Evolutionary conservation across 1,284 basidiomycete genomes (phyloP).

Genomic region (Rhodotorula sp.): DNA sequence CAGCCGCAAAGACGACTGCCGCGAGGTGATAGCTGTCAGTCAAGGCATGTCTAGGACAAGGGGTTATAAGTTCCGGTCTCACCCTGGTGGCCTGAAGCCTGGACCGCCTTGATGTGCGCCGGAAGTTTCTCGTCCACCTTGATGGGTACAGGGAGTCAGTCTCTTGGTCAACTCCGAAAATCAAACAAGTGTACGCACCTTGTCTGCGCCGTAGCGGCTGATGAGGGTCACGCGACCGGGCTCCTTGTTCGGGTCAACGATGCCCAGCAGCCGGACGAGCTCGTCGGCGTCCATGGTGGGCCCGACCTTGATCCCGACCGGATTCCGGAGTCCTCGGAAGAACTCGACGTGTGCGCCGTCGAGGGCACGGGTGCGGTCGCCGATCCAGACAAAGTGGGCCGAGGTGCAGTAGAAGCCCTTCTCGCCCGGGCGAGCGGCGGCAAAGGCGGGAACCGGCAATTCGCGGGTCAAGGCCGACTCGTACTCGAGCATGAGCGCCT

Average conservation of each 20-base stretch:
- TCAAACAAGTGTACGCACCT: conserved; percentile 55
- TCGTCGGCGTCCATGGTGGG: conserved; percentile 80
- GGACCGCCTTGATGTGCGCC: conserved; percentile 78
- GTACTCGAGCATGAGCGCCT: conserved; percentile 89
- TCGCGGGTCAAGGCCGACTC: conserved; percentile 84
- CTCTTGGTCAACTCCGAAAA: background rate
- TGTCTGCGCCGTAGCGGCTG: conserved; percentile 84
- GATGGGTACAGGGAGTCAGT: background rate
- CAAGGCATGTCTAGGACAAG: background rate
- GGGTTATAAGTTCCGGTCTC: conserved; percentile 47
- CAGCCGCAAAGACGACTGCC: conserved; percentile 82
- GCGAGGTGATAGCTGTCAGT: background rate
- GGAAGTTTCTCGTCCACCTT: conserved; percentile 75
- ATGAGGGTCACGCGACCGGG: conserved; percentile 84
- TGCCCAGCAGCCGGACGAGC: conserved; percentile 72
- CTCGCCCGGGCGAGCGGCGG: conserved; percentile 11
- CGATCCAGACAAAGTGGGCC: conserved; percentile 72
- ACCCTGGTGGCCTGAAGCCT: conserved; percentile 64
- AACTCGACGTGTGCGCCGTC: conserved; percentile 86
- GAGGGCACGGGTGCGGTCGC: conserved; percentile 91
- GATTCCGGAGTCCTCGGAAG: conserved; percentile 72
- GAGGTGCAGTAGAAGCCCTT: conserved; percentile 35
- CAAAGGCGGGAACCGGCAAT: conserved; percentile 24
- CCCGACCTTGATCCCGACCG: conserved; percentile 94
- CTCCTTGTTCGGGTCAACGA: conserved; percentile 82